Evolutionary conservation across 164 flowering plant genomes (phyloP), one percentile per base, ranked within the genome.

Genomic region (Euptelea pleiosperma): DNA sequence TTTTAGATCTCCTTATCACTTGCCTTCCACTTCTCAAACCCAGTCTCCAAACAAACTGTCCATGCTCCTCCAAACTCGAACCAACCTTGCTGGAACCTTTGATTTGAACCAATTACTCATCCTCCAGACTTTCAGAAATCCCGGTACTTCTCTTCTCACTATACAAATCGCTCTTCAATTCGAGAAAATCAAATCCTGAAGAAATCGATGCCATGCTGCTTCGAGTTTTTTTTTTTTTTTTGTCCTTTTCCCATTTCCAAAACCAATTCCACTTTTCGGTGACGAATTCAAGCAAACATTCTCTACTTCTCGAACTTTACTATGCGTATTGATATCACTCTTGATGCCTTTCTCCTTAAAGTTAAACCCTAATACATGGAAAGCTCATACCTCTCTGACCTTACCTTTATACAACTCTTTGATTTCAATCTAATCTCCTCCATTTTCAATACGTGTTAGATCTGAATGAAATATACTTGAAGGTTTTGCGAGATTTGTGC

Each of bases 1-100:
- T 37, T 43, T 51, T 82, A 7, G 89, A 81, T 61, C 97, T 82
- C 73, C 63, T 77, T 68, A 84, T 56, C 60, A 73, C 48, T 60
- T 80, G 85, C 30, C 67, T 80, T 52, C 73, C 62, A 28, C 73
- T 72, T 60, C 61, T 73, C 63, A 66, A 59, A 15, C 46, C 61
- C 45, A 8, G 12, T 30, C 42, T 59, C 11, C 62, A 70, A 42
- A 21, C 57, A 2, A 34, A 15, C 52, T 55, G 41, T 45, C 45
- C 65, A 8, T 18, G 18, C 36, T 68, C 66, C 45, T 63, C 66
- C 22, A 55, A 21, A 37, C 61, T 55, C 29, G 52, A 48, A 24
- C 24, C 62, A 39, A 21, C 64, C 1, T 49, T 22, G 16, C 12
- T n/a, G 10, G 57, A 35, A 35, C 62, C 63, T 40, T 57, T 58